Percentiles rank a stretch among this genome's conserved stretches.
Evolutionary conservation across 2,329 filamentous ascomycete genomes (phyloP).

Genomic region (Simplicillium sp.): DNA sequence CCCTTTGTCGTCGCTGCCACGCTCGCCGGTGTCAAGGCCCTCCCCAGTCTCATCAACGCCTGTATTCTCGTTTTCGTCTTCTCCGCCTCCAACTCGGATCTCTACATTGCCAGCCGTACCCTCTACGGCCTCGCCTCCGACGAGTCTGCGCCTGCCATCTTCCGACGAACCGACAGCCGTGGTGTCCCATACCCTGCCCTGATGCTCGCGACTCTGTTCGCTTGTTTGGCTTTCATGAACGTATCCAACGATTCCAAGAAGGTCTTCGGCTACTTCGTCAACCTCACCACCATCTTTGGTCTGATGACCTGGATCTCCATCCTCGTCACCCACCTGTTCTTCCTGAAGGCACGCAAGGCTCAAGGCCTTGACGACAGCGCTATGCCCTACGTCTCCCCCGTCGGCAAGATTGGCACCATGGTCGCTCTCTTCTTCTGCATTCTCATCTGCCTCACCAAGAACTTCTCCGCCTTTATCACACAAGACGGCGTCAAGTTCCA

Average conservation of each 20-base stretch:
- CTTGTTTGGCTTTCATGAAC: slow-evolving; percentile 60
- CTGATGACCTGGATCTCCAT: slow-evolving; percentile 60
- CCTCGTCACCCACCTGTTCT: slow-evolving; percentile 58
- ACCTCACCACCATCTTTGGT: slow-evolving; percentile 58
- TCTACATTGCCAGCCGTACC: slow-evolving; percentile 67
- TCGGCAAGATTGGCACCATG: slow-evolving; percentile 62
- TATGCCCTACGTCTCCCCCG: slow-evolving; percentile 58
- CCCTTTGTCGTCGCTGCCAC: slow-evolving; percentile 69
- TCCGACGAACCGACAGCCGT: slow-evolving; percentile 60
- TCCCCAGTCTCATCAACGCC: slow-evolving; percentile 63
- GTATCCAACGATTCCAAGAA: slow-evolving; percentile 44
- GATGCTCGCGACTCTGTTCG: slow-evolving; percentile 49
- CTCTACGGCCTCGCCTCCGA: slow-evolving; percentile 65
- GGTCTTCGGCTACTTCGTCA: slow-evolving; percentile 58
- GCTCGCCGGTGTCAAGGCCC: slow-evolving; percentile 49
- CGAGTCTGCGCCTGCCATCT: slow-evolving; percentile 61
- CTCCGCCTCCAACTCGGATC: slow-evolving; percentile 66
- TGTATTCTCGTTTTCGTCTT: slow-evolving; percentile 71
- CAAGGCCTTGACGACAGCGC: slow-evolving; percentile 46
- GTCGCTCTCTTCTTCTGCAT: slow-evolving; percentile 59
- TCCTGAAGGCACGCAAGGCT: slow-evolving; percentile 51
- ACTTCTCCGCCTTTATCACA: slow-evolving; percentile 62
- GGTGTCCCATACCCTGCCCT: slow-evolving; percentile 64
- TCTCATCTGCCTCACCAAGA: slow-evolving; percentile 73
- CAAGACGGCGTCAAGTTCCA: slow-evolving; percentile 47